Conservation (phyloP, 805 yeast genomes). For the Zygoascus tannicola region DNA sequence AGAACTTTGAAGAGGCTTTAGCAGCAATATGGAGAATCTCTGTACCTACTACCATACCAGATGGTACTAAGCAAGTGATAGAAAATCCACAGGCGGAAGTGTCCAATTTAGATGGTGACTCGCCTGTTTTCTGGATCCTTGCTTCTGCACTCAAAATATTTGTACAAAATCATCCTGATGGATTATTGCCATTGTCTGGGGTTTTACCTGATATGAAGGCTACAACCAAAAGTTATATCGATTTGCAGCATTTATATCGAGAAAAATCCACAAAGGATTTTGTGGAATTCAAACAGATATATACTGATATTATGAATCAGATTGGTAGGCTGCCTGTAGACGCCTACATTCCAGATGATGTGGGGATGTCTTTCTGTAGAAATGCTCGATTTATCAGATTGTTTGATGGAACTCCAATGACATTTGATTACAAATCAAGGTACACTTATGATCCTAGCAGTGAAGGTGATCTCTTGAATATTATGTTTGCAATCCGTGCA, state of each 20-base stretch:
- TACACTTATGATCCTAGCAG: not conserved
- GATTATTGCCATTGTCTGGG: slow-evolving; percentile 61
- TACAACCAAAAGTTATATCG: slow-evolving; percentile 51
- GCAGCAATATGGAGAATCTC: slow-evolving; percentile 37
- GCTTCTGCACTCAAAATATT: slow-evolving; percentile 46
- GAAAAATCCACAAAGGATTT: slow-evolving; percentile 46
- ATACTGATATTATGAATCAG: slow-evolving; percentile 22
- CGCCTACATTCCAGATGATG: slow-evolving; percentile 29
- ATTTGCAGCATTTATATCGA: slow-evolving; percentile 48
- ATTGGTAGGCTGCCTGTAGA: slow-evolving; percentile 23
- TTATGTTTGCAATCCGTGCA: slow-evolving; percentile 22
- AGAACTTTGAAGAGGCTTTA: slow-evolving; percentile 46
- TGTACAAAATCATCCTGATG: slow-evolving; percentile 23
- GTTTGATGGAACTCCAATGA: slow-evolving; percentile 33
- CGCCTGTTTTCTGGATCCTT: slow-evolving; percentile 50
- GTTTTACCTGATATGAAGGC: slow-evolving; percentile 84
- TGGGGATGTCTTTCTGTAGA: slow-evolving; percentile 46
- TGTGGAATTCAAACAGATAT: slow-evolving; percentile 30
- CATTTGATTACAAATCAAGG: not conserved
- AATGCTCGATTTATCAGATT: slow-evolving; percentile 47
- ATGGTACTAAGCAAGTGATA: slow-evolving; percentile 10
- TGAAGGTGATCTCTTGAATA: slow-evolving; percentile 14
- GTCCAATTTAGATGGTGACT: not conserved
- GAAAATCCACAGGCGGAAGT: slow-evolving; percentile 2
- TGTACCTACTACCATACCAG: slow-evolving; percentile 23